A percentile compares a stretch with the other conserved stretches of the same genome.
These are phyloP conservation scores for Capsicum chinense DNA, from an alignment of 257 asterid genomes.

Conservation along the genomic window DNA sequence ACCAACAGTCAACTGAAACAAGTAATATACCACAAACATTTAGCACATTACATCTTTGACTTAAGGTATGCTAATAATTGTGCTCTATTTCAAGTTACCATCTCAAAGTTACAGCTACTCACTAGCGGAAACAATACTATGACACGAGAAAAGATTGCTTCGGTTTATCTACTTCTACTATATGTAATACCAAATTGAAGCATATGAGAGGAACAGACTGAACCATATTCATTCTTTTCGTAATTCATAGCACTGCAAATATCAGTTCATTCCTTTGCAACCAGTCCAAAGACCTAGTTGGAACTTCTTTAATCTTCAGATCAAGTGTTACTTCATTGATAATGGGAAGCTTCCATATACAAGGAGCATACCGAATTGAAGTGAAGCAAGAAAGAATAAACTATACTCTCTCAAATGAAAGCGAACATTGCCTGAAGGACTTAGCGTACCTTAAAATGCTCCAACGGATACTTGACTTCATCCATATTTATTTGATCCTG, in stretches of 20 bases:
- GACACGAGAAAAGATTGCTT: not conserved
- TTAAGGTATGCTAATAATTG: not conserved
- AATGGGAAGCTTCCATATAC: conserved; percentile 1
- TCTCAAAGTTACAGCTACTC: not conserved
- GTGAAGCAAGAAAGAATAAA: conserved; percentile 22
- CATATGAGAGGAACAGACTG: not conserved
- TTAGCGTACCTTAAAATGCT: conserved; percentile 80
- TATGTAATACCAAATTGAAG: conserved; percentile 12
- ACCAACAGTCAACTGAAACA: not conserved
- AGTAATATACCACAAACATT: not conserved
- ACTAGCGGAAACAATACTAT: not conserved
- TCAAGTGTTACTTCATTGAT: not conserved
- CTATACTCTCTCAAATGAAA: conserved; percentile 16
- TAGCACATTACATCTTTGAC: conserved; percentile 14
- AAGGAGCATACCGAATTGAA: not conserved
- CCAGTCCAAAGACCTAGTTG: not conserved
- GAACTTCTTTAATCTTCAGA: not conserved
- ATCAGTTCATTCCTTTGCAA: conserved; percentile 27
- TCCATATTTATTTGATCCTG: conserved; percentile 91
- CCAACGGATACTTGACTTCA: conserved; percentile 81
- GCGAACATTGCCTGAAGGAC: conserved; percentile 22
- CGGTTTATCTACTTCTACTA: not conserved
- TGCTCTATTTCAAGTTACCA: not conserved
- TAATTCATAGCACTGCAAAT: conserved; percentile 6
- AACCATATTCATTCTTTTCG: not conserved